phyloP scores from a whole-genome alignment of 495 filamentous ascomycete species.

The Aspergillus saccharolyticus region DNA sequence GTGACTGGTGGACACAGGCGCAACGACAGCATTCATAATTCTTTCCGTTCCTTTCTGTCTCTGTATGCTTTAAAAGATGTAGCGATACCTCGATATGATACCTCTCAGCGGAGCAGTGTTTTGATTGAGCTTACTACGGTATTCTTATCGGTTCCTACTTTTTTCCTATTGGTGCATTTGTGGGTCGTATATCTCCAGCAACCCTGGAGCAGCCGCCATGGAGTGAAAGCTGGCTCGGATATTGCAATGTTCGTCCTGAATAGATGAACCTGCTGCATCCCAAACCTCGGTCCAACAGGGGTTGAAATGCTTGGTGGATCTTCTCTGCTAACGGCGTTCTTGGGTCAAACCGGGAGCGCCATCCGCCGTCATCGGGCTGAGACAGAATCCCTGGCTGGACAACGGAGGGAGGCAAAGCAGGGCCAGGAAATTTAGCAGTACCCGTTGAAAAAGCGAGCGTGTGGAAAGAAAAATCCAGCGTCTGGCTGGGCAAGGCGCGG shows the following conservation, averaged over 20 bases:
- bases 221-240: not conserved
- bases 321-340: not conserved
- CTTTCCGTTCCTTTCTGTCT: conserved; percentile 3
- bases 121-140: conserved; percentile 8
- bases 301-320: not conserved
- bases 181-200: not conserved
- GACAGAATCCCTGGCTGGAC: not conserved
- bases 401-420: not conserved
- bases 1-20: conserved; percentile 12
- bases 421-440: conserved; percentile 4
- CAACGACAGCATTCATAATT: conserved; percentile 10
- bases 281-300: not conserved
- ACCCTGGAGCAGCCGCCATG: not conserved
- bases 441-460: not conserved
- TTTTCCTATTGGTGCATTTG: not conserved
- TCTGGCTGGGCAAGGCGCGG: conserved; percentile 4
- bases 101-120: conserved; percentile 17
- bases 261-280: not conserved
- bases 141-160: not conserved
- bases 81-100: conserved; percentile 15
- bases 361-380: not conserved
- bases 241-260: not conserved
- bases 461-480: not conserved
- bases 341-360: not conserved
- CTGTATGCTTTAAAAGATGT: conserved; percentile 7